Base-by-base conservation (phyloP, 192 early-diverging fungal species). In the Pilobolus umbonatus region DNA sequence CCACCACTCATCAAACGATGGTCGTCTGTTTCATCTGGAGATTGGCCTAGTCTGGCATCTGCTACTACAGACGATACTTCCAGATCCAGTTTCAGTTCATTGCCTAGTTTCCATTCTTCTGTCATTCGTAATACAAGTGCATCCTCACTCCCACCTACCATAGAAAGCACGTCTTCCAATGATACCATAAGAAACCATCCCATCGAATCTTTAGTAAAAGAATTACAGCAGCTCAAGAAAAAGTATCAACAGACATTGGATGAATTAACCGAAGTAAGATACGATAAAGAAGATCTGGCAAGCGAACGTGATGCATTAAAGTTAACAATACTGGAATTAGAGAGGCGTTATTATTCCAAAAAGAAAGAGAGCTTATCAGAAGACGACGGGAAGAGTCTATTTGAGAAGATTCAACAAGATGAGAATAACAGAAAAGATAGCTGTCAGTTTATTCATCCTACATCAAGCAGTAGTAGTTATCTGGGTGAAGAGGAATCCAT, bases 301-400 rank as follows among this genome's bases (percentile, higher is more conserved):
- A 68, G 65, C 11, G 76, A 80, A 61, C 64, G 78, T 47, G 74
- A 88, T 24, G 69, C 72, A 39, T 67, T 89, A 9, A 84, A 80
- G 17, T 72, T 62, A 36, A 68, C 62, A 29, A 52, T 81, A 15
- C 19, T 54, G 6, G 52, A 54, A 36, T 54, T 54, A 25, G 52
- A 54, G 25, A 31, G 52, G 35, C 52, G 52, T 1, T 31, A 30
- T 49, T 49, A 51, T 51, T 51, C 49, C 19, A 28, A 34, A 17
- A 28, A 51, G 7, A 31, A 17, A 15, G 29, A 31, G 19, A 31
- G 6, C 11, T n/a, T n/a, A n/a, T n/a, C n/a, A n/a, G n/a, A n/a
- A n/a, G n/a, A n/a, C n/a, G n/a, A n/a, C n/a, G n/a, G n/a, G n/a
- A n/a, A n/a, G n/a, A n/a, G n/a, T n/a, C n/a, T n/a, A n/a, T n/a